phyloP scores from a whole-genome alignment of 2,329 filamentous ascomycete genomes.

The Fusarium ambrosium region DNA sequence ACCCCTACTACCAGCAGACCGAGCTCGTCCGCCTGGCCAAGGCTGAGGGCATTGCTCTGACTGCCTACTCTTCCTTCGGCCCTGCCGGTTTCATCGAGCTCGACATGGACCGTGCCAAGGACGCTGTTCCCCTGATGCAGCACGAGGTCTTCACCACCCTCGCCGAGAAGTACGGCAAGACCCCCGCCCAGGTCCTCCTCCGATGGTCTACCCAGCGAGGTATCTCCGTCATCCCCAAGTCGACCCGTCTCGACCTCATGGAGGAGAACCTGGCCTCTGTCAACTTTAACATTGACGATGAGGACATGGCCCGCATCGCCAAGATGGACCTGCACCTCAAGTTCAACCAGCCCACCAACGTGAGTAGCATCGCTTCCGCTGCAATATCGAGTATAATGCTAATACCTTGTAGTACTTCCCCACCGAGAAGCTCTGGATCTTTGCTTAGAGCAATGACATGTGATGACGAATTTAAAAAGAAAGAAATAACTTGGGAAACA shows the following conservation, averaged over 20 bases:
- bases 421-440: slow-evolving; percentile 70
- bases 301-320: slow-evolving; percentile 77
- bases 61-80: slow-evolving; percentile 88
- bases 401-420: slow-evolving; percentile 63
- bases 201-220: slow-evolving; percentile 89
- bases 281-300: slow-evolving; percentile 74
- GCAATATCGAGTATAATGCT: background rate
- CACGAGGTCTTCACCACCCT: slow-evolving; percentile 74
- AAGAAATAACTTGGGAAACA: slow-evolving; percentile 36
- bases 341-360: slow-evolving; percentile 82
- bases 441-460: slow-evolving; percentile 58
- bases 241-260: slow-evolving; percentile 66
- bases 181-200: slow-evolving; percentile 84
- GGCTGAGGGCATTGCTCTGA: slow-evolving; percentile 78
- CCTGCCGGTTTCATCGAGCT: slow-evolving; percentile 85
- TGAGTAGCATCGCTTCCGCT: slow-evolving; percentile 57
- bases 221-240: slow-evolving; percentile 87
- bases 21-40: slow-evolving; percentile 78
- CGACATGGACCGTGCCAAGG: slow-evolving; percentile 69
- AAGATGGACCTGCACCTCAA: slow-evolving; percentile 75
- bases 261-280: slow-evolving; percentile 76
- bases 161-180: slow-evolving; percentile 78
- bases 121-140: slow-evolving; percentile 79
- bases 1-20: slow-evolving; percentile 86
- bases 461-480: slow-evolving; percentile 33